Evolutionary conservation across 768 basidiomycete species (phyloP).

Genomic region (Pleurotus salmoneostramineus): DNA sequence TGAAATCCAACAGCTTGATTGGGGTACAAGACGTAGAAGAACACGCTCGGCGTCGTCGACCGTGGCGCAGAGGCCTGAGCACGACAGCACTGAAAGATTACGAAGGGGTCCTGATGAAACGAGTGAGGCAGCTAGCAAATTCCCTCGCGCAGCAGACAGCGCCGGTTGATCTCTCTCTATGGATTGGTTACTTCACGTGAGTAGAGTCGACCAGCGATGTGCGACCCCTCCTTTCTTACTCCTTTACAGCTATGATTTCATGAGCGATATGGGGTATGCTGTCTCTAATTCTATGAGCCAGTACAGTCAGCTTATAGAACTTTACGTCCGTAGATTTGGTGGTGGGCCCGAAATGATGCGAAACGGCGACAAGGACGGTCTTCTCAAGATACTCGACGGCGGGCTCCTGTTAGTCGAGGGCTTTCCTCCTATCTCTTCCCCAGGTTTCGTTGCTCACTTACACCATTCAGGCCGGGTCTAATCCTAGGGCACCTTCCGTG

Average conservation of each 20-base stretch:
- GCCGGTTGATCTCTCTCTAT: constrained; percentile 25
- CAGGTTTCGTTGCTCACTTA: too few species aligned
- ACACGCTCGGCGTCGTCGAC: constrained; percentile 39
- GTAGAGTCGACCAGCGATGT: constrained; percentile 14
- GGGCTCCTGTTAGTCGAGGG: constrained; percentile 12
- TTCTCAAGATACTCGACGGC: constrained; percentile 14
- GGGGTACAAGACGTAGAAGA: constrained; percentile 31
- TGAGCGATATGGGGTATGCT: constrained; percentile 37
- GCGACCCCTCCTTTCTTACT: neutral
- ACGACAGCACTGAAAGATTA: constrained; percentile 43
- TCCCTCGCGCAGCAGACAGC: constrained; percentile 22
- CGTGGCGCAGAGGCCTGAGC: constrained; percentile 49
- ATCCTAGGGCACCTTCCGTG: constrained; percentile 20
- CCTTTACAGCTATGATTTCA: constrained; percentile 32
- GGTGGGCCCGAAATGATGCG: constrained; percentile 32
- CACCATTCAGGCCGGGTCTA: constrained; percentile 6
- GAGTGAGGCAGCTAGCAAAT: constrained; percentile 37
- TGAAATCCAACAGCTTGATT: constrained; percentile 28
- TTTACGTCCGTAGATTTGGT: constrained; percentile 26
- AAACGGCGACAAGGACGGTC: constrained; percentile 30
- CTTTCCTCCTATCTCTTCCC: too few species aligned
- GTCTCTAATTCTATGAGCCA: constrained; percentile 13
- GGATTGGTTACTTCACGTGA: constrained; percentile 36
- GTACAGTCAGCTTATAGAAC: constrained; percentile 10
- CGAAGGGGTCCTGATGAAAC: constrained; percentile 29